phyloP scores from a whole-genome alignment of 1,139 yeast genomes.

The Zygosaccharomyces sapae region DNA sequence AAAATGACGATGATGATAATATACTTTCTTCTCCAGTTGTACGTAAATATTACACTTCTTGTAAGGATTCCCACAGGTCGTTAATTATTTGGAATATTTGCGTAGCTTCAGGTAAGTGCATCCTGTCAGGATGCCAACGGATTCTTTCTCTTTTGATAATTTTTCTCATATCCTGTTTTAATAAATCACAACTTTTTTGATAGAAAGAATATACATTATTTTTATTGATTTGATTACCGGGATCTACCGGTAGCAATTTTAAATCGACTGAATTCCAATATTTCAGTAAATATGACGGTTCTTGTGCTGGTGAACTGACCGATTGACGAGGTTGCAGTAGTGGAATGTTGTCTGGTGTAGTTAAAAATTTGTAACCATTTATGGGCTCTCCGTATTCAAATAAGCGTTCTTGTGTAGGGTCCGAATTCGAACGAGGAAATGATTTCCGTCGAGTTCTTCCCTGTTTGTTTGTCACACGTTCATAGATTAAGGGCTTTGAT shows the following conservation, averaged over 20 bases:
- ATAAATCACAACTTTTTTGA: slow-evolving; percentile 6
- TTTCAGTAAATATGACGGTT: slow-evolving; percentile 2
- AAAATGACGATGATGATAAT: neutral
- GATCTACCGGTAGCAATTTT: slow-evolving; percentile 1
- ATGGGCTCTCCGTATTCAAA: slow-evolving; percentile 10
- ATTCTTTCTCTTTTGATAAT: slow-evolving; percentile 50
- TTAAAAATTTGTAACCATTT: slow-evolving; percentile 14
- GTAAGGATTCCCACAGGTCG: slow-evolving; percentile 36
- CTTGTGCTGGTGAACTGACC: neutral
- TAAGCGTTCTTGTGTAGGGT: neutral
- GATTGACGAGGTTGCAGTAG: neutral
- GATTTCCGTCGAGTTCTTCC: neutral
- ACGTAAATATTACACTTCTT: neutral
- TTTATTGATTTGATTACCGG: slow-evolving; percentile 13
- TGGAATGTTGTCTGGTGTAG: slow-evolving; percentile 9
- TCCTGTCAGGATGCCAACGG: slow-evolving; percentile 67
- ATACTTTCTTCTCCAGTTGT: neutral
- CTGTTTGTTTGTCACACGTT: neutral
- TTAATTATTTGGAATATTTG: slow-evolving; percentile 41
- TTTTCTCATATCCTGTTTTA: slow-evolving; percentile 21
- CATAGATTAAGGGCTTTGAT: neutral
- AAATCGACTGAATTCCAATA: neutral
- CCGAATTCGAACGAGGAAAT: neutral
- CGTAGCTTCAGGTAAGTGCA: slow-evolving; percentile 31
- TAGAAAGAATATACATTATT: slow-evolving; percentile 31